Percentiles rank a stretch among this genome's conserved stretches.
phyloP scores from a whole-genome alignment of 768 basidiomycete species.

The Phaeolepiota aurea region DNA sequence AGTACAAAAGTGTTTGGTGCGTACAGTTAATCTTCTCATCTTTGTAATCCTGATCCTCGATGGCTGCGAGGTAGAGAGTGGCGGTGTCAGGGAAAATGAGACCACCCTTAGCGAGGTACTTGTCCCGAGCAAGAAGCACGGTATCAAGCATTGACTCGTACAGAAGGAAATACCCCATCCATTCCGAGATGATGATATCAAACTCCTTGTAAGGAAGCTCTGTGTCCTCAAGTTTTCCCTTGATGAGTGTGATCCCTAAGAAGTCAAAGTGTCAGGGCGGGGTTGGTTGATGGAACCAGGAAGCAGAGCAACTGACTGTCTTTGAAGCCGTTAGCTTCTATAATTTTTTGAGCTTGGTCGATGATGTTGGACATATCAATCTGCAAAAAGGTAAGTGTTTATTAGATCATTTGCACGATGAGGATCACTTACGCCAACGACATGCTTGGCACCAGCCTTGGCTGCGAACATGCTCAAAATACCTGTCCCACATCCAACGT shows the following conservation, averaged over 20 bases:
- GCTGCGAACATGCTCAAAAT: conserved; percentile 98
- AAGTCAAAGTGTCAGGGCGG: conserved; percentile 5
- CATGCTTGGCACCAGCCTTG: conserved; percentile 88
- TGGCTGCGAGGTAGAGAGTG: conserved; percentile 87
- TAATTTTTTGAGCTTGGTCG: conserved; percentile 96
- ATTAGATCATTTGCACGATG: conserved; percentile 3
- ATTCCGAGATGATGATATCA: conserved; percentile 99
- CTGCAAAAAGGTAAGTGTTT: conserved; percentile 28
- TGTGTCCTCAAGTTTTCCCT: conserved; percentile 95
- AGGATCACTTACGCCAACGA: conserved; percentile 71
- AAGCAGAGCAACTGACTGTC: conserved; percentile 53
- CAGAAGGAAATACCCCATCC: conserved; percentile 99
- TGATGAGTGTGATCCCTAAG: conserved; percentile 87
- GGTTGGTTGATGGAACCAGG: conserved; percentile 4
- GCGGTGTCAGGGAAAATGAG: conserved; percentile 96
- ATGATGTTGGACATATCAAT: conserved; percentile 99
- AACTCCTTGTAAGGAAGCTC: conserved; percentile 85
- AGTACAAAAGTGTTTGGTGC: no score
- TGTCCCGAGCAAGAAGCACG: conserved; percentile 92
- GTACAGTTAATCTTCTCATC: conserved; percentile 99
- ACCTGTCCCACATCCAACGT: conserved; percentile 98
- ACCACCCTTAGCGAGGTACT: conserved; percentile 87
- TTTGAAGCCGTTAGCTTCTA: conserved; percentile 93
- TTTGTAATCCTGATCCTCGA: conserved; percentile 99
- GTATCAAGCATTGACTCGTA: conserved; percentile 99